Conservation (phyloP, 345 rosid genomes). For the Lepidium sativum region DNA sequence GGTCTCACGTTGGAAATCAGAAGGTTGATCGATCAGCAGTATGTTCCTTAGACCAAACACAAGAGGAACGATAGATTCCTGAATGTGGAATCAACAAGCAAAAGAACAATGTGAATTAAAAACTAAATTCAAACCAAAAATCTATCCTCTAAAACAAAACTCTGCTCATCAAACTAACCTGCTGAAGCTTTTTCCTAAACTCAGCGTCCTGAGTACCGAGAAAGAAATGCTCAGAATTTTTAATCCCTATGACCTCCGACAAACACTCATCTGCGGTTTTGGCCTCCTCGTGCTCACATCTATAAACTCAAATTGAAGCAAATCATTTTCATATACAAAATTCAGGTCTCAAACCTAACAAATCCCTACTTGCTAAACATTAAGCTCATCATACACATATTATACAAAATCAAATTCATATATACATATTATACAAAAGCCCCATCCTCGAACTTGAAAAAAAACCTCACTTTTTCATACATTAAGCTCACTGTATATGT, state of each 20-base stretch:
- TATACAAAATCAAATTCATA: neutral
- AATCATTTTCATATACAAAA: neutral
- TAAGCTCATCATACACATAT: neutral
- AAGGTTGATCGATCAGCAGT: conserved; percentile 73
- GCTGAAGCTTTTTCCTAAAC: conserved; percentile 56
- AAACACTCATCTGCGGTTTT: conserved; percentile 67
- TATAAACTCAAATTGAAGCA: conserved; percentile 16
- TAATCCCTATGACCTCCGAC: conserved; percentile 47
- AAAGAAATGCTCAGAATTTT: conserved; percentile 69
- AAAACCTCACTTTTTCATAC: neutral
- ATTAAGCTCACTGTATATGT: neutral
- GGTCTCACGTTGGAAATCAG: conserved; percentile 56
- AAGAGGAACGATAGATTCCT: conserved; percentile 82
- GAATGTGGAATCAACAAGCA: conserved; percentile 5
- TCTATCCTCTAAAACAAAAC: neutral
- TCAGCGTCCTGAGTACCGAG: conserved; percentile 77
- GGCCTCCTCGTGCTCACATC: conserved; percentile 72
- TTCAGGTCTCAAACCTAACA: neutral
- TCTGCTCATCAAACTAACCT: conserved; percentile 33
- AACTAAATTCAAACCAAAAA: neutral
- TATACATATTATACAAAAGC: neutral
- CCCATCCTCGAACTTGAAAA: neutral
- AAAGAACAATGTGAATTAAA: neutral
- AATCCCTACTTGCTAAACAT: neutral
- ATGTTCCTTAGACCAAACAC: conserved; percentile 64